Evolutionary conservation across 2,329 filamentous ascomycete genomes (phyloP), one percentile per base, ranked within the genome.

Genomic region (Neoarthrinium moseri): DNA sequence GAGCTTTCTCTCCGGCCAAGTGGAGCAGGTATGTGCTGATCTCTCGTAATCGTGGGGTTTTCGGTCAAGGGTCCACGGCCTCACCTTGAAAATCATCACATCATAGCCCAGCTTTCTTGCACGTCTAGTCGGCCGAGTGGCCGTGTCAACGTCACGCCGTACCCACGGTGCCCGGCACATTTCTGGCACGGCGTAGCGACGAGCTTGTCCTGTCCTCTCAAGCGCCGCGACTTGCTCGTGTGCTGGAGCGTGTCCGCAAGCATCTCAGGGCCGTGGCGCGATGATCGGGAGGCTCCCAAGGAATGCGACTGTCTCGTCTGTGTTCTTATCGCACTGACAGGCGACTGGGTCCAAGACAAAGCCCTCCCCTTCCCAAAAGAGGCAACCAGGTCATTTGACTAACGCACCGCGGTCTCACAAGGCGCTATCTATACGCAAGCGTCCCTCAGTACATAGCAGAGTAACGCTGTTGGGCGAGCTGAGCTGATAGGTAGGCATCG

Each of bases 11-110:
- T 35, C 33, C 11, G 33, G 33, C 20, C 17, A n/a, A n/a, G n/a
- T n/a, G n/a, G n/a, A n/a, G n/a, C n/a, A 40, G 37, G 37, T 40
- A 29, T 23, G 37, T 40, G 35, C 35, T 40, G 37, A 40, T 40
- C 37, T 32, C 37, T 40, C 37, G 37, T 40, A 40, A 40, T 40
- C 37, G 37, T 26, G 37, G 37, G 37, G 37, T 40, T 26, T 26
- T 26, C 22, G 27, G 11, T 39, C 37, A 23, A 40, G 37, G 24
- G 24, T 29, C 13, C 17, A 22, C 24, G 13, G 22, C 21, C 23
- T 23, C 37, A 40, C 22, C 37, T 17, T 18, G 37, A n/a, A 23
- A 40, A 17, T 40, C 8, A 21, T 40, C 22, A 23, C 37, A 40
- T 40, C 37, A 40, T 29, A 24, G 15, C 24, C 23, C 24, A 35